These are phyloP conservation scores for Phytopythium sindhum DNA, from an alignment of 352 stramenopile species.

Conservation along the genomic window DNA sequence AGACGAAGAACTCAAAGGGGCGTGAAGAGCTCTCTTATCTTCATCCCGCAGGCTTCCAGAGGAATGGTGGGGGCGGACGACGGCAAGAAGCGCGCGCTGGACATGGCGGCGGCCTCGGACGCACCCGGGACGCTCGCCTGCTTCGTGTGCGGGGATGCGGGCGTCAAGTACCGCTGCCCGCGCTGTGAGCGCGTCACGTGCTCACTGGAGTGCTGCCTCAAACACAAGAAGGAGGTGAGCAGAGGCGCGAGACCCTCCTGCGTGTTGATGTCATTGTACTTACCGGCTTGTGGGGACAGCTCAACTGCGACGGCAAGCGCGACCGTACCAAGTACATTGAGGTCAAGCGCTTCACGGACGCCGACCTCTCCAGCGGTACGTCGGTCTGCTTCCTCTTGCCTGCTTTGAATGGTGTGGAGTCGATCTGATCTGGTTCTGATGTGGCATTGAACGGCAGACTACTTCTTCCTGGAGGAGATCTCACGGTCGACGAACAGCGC, in stretches of 20 bases:
- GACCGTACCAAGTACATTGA: constrained; percentile 80
- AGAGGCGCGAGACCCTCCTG: too few species aligned
- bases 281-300: constrained; percentile 26
- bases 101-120: constrained; percentile 10
- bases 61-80: constrained; percentile 15
- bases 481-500: constrained; percentile 54
- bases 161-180: constrained; percentile 86
- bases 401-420: not conserved
- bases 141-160: constrained; percentile 32
- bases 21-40: not conserved
- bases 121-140: constrained; percentile 21
- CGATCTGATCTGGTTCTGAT: not conserved
- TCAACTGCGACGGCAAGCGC: constrained; percentile 75
- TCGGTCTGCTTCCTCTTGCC: not conserved
- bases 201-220: constrained; percentile 71
- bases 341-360: constrained; percentile 70
- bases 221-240: constrained; percentile 75
- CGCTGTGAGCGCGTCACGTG: constrained; percentile 83
- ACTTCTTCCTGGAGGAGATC: constrained; percentile 75
- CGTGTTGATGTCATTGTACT: not conserved
- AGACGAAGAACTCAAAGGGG: not conserved
- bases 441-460: constrained; percentile 30
- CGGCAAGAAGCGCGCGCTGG: constrained; percentile 33
- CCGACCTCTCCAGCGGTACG: constrained; percentile 71
- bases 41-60: not conserved